Conservation (phyloP, 129 eudicot species). For the Calendula officinalis region DNA sequence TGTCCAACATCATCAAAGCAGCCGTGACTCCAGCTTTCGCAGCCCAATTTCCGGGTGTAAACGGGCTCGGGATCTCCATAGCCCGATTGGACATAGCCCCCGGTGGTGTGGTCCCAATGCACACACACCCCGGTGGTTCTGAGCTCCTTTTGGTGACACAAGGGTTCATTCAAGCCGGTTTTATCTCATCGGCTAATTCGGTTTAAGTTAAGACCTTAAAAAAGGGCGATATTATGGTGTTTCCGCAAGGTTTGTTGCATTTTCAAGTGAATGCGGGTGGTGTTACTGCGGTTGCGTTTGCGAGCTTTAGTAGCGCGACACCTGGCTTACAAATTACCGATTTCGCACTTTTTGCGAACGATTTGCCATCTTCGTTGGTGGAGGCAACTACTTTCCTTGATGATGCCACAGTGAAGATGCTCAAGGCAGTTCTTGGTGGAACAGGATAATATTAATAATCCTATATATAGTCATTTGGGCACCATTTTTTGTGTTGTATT, state of each 20-base stretch:
- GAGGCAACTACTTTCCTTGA: slow-evolving; percentile 60
- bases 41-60: slow-evolving; percentile 65
- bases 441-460: slow-evolving; percentile 30
- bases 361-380: slow-evolving; percentile 45
- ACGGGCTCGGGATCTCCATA: slow-evolving; percentile 75
- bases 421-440: slow-evolving; percentile 77
- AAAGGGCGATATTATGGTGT: slow-evolving; percentile 69
- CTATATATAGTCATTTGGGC: not conserved
- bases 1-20: slow-evolving; percentile 61
- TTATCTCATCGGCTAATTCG: slow-evolving; percentile 51
- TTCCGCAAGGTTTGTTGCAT: slow-evolving; percentile 76
- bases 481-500: slow-evolving; percentile 18
- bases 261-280: slow-evolving; percentile 64
- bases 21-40: slow-evolving; percentile 67
- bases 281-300: slow-evolving; percentile 47
- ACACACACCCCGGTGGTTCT: slow-evolving; percentile 67
- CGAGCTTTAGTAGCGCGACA: slow-evolving; percentile 51
- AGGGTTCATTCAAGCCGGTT: slow-evolving; percentile 51
- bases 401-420: slow-evolving; percentile 51
- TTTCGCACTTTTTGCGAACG: slow-evolving; percentile 55
- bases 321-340: slow-evolving; percentile 69
- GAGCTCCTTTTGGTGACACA: slow-evolving; percentile 61
- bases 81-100: slow-evolving; percentile 64
- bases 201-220: slow-evolving; percentile 51
- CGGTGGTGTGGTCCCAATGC: slow-evolving; percentile 66